phyloP scores from a whole-genome alignment of 768 basidiomycete genomes.

The Lactarius indigo region DNA sequence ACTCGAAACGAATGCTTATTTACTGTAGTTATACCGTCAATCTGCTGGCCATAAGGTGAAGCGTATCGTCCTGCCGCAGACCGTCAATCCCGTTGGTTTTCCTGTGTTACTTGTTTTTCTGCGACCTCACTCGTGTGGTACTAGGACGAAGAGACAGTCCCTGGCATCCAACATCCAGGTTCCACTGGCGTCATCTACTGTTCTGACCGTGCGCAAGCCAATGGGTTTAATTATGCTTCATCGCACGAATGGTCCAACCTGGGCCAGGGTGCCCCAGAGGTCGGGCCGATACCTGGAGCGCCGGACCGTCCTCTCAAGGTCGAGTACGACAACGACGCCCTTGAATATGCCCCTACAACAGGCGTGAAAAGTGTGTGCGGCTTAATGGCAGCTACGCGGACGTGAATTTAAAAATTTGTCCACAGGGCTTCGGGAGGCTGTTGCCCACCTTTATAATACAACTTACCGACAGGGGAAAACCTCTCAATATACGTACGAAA shows the following conservation, averaged over 20 bases:
- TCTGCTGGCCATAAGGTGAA: conserved; percentile 66
- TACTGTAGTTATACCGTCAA: conserved; percentile 66
- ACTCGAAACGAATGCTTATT: not conserved
- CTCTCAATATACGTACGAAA: conserved; percentile 88
- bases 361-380: conserved; percentile 68
- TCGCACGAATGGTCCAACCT: conserved; percentile 84
- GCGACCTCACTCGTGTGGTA: not conserved
- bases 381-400: not conserved
- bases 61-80: conserved; percentile 52
- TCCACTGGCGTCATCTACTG: conserved; percentile 74
- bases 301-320: conserved; percentile 63
- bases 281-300: conserved; percentile 78
- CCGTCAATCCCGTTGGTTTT: conserved; percentile 59
- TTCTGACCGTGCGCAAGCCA: conserved; percentile 91
- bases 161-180: conserved; percentile 79
- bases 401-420: not conserved
- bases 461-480: conserved; percentile 78
- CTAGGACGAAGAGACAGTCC: conserved; percentile 85
- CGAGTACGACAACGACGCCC: conserved; percentile 61
- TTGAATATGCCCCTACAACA: conserved; percentile 92
- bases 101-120: not conserved
- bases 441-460: conserved; percentile 85
- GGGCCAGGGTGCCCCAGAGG: conserved; percentile 91
- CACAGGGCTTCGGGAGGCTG: conserved; percentile 78
- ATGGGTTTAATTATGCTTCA: conserved; percentile 79